These are phyloP conservation scores for Clavispora carvajalis DNA, from an alignment of 805 yeast genomes.

Conservation along the genomic window DNA sequence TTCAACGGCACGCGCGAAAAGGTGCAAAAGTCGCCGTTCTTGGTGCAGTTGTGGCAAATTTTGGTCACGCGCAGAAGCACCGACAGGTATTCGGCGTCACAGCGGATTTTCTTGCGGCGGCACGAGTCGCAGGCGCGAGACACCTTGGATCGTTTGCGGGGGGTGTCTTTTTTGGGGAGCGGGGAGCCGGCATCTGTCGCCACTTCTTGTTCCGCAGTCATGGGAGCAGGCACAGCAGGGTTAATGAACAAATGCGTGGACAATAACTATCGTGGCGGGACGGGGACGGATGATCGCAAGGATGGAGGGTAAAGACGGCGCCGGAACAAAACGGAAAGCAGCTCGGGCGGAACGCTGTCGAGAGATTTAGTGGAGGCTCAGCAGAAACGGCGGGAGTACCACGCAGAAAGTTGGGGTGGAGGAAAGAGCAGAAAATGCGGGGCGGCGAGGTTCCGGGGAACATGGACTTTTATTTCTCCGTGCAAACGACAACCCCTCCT, in stretches of 20 bases:
- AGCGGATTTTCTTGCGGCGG: conserved; percentile 64
- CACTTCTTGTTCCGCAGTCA: background rate
- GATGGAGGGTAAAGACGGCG: too few species aligned
- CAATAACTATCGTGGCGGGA: too few species aligned
- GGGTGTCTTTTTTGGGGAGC: conserved; percentile 10
- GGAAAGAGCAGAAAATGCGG: background rate
- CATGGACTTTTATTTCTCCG: conserved; percentile 16
- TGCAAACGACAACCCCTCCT: conserved; percentile 1
- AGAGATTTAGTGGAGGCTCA: too few species aligned
- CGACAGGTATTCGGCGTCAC: conserved; percentile 54
- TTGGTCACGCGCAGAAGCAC: conserved; percentile 44
- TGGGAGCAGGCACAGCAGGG: background rate
- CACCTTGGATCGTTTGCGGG: conserved; percentile 63
- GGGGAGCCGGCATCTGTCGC: conserved; percentile 4
- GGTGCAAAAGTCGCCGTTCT: conserved; percentile 56
- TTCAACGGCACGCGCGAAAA: conserved; percentile 70
- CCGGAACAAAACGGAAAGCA: too few species aligned
- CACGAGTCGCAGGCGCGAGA: conserved; percentile 82
- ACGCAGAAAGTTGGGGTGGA: too few species aligned
- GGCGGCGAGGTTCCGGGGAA: background rate
- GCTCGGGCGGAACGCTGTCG: background rate
- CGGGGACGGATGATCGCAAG: too few species aligned
- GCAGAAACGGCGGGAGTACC: too few species aligned
- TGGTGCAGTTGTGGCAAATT: conserved; percentile 58
- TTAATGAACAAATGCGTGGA: too few species aligned